Evolutionary conservation across 495 filamentous ascomycete species (phyloP).

Genomic region (Penicillium simplicissimum): DNA sequence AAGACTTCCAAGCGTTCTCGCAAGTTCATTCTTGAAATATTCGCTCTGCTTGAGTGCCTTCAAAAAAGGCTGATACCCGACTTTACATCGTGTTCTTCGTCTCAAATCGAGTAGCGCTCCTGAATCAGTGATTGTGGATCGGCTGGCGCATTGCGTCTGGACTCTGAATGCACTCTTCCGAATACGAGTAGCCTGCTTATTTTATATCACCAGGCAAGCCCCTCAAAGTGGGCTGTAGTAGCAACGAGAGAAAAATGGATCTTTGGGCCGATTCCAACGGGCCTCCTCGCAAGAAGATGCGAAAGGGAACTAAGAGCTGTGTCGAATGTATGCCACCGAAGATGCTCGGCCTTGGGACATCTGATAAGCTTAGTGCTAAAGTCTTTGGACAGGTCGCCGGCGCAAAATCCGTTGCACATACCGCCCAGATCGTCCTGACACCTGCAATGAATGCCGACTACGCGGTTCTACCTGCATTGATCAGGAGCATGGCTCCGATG

Average conservation of each 20-base stretch:
- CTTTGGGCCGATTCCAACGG: constrained; percentile 24
- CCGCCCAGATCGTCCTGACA: constrained; percentile 25
- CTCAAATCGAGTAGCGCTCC: background rate
- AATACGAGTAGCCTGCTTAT: background rate
- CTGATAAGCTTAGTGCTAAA: background rate
- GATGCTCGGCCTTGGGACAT: no score
- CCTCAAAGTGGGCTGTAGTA: background rate
- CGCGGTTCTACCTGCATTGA: constrained; percentile 36
- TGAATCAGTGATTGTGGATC: background rate
- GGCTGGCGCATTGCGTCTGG: no score
- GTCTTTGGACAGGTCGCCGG: constrained; percentile 32
- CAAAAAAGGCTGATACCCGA: background rate
- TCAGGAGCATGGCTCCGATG: constrained; percentile 31
- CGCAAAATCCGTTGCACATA: constrained; percentile 46
- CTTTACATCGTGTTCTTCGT: background rate
- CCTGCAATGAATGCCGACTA: constrained; percentile 41
- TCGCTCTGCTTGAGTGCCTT: background rate
- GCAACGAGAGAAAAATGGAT: constrained; percentile 16
- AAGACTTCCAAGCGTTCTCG: background rate
- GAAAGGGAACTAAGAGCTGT: constrained; percentile 46
- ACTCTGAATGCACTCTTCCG: background rate
- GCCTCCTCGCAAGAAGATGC: constrained; percentile 40
- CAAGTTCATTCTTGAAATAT: background rate
- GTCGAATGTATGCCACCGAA: constrained; percentile 34
- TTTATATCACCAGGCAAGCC: background rate